Percentiles rank a stretch among this genome's conserved stretches.
Conservation (phyloP, 2,329 filamentous ascomycete species). For the Penicillium sp. region DNA sequence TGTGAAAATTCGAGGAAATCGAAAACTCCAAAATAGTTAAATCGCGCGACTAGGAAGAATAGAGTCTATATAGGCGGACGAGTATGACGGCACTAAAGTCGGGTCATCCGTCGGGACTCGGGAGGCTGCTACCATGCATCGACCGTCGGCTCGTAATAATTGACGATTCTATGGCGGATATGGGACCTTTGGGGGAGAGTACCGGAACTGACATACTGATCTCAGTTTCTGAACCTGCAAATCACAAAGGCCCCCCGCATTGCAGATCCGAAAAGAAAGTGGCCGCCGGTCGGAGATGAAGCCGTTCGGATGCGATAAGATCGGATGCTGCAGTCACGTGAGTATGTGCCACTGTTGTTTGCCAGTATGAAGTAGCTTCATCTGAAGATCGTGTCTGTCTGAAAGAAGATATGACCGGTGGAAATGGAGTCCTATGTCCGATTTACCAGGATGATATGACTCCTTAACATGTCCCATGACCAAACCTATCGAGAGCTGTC, state of each 20-base stretch:
- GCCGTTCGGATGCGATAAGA: slow-evolving; percentile 16
- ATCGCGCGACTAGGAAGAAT: not conserved
- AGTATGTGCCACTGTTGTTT: not conserved
- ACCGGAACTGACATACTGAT: not conserved
- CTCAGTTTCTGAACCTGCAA: not conserved
- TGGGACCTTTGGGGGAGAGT: not conserved
- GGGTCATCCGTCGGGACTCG: slow-evolving; percentile 4
- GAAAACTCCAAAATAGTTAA: not conserved
- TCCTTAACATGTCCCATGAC: too few species aligned
- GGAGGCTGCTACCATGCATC: slow-evolving; percentile 1
- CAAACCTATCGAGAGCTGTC: too few species aligned
- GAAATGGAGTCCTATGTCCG: too few species aligned
- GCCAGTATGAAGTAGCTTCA: not conserved
- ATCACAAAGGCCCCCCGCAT: not conserved
- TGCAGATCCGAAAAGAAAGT: slow-evolving; percentile 9
- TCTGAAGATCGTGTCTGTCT: too few species aligned
- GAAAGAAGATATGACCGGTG: too few species aligned
- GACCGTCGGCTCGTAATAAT: slow-evolving; percentile 6
- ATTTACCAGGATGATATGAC: too few species aligned
- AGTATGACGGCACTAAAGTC: slow-evolving; percentile 5
- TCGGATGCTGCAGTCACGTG: slow-evolving; percentile 13
- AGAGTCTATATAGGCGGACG: slow-evolving; percentile 3
- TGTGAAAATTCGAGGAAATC: not conserved
- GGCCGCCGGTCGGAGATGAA: too few species aligned
- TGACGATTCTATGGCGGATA: not conserved